A percentile compares a stretch with the other conserved stretches of the same genome.
phyloP scores from a whole-genome alignment of 1,284 basidiomycete genomes.

The Trichosporon ovoides region DNA sequence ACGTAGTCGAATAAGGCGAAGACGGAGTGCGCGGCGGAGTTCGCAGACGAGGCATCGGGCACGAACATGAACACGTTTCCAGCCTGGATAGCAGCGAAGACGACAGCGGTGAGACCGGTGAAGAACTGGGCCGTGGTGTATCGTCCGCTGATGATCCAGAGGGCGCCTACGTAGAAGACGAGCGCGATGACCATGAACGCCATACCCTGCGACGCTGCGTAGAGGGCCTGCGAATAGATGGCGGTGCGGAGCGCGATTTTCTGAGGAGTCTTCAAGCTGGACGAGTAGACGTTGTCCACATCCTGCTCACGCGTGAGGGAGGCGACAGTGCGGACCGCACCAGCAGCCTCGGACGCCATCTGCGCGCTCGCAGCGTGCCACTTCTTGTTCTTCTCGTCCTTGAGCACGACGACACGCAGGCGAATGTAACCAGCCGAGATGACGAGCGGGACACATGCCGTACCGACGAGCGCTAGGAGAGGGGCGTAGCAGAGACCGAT shows the following conservation, averaged over 20 bases:
- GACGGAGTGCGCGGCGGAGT: constrained; percentile 69
- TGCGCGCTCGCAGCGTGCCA: constrained; percentile 80
- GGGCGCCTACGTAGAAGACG: constrained; percentile 52
- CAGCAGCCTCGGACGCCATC: constrained; percentile 81
- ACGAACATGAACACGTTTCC: constrained; percentile 78
- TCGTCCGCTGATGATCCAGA: constrained; percentile 54
- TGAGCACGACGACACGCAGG: constrained; percentile 61
- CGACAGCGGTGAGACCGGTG: constrained; percentile 64
- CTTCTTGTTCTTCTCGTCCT: constrained; percentile 80
- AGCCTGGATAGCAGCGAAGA: constrained; percentile 42
- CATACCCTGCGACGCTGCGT: constrained; percentile 72
- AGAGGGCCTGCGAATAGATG: constrained; percentile 69
- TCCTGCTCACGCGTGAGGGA: constrained; percentile 77
- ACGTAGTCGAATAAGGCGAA: constrained; percentile 72
- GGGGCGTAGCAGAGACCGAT: constrained; percentile 68
- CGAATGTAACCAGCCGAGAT: constrained; percentile 83
- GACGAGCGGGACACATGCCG: constrained; percentile 77
- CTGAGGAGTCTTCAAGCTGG: constrained; percentile 68
- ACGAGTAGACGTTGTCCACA: constrained; percentile 65
- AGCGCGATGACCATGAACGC: constrained; percentile 80
- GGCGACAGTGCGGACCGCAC: constrained; percentile 89
- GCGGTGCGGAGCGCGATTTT: constrained; percentile 59
- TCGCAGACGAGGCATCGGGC: constrained; percentile 85
- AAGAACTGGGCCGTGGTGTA: constrained; percentile 70
- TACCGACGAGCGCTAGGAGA: constrained; percentile 35